Evolutionary conservation across 805 yeast species (phyloP).

Genomic region (Cyberlindnera nakhonratchasimensis): DNA sequence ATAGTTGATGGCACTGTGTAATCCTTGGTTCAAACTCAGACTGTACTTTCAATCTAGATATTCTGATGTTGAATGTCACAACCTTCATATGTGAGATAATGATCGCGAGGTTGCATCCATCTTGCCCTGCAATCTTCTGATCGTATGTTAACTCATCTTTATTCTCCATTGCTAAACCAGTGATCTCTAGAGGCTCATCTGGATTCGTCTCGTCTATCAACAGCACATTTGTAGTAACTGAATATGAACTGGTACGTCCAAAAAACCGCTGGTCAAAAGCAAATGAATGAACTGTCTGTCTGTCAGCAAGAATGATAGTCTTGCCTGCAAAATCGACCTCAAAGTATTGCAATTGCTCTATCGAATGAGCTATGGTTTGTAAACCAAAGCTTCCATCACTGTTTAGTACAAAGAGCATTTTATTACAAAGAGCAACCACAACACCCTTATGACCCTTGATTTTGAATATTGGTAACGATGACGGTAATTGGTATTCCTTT

Average conservation of each 20-base stretch:
- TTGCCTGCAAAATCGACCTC: constrained; percentile 27
- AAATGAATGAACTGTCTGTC: constrained; percentile 4
- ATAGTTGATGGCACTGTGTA: neutral
- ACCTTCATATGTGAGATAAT: constrained; percentile 13
- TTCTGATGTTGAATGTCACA: constrained; percentile 18
- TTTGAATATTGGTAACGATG: constrained; percentile 6
- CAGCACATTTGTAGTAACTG: neutral
- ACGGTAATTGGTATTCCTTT: constrained; percentile 9
- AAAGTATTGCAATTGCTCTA: constrained; percentile 5
- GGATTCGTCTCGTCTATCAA: too few species aligned
- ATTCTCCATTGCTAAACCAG: constrained; percentile 17
- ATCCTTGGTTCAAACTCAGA: constrained; percentile 5
- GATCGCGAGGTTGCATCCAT: constrained; percentile 27
- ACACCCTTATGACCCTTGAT: constrained; percentile 13
- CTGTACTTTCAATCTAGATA: constrained; percentile 1
- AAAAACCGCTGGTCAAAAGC: constrained; percentile 15
- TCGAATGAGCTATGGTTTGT: constrained; percentile 5
- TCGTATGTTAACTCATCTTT: constrained; percentile 7
- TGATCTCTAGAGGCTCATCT: too few species aligned
- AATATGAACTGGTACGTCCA: constrained; percentile 10
- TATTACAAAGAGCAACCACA: constrained; percentile 11
- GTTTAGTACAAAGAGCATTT: constrained; percentile 9
- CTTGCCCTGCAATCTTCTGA: constrained; percentile 24
- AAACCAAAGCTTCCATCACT: neutral
- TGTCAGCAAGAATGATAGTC: constrained; percentile 14